These are phyloP conservation scores for Phialophora expanda DNA, from an alignment of 2,329 filamentous ascomycete species.

Conservation along the genomic window DNA sequence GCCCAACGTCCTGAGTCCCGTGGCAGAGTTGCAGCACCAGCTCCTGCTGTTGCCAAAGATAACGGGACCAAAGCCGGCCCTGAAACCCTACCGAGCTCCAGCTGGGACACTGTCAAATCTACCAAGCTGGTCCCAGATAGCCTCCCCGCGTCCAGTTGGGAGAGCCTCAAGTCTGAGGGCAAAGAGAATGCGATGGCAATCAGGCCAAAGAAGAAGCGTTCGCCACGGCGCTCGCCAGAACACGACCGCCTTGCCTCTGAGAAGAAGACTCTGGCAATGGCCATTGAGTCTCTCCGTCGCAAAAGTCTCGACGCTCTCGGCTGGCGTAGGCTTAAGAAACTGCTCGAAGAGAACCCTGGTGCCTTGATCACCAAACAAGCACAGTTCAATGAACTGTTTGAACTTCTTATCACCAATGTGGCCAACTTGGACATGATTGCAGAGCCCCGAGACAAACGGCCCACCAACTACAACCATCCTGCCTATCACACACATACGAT, in stretches of 20 bases:
- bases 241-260: constrained; percentile 31
- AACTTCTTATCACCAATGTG: constrained; percentile 31
- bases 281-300: constrained; percentile 32
- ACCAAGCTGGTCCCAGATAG: neutral
- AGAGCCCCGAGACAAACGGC: constrained; percentile 26
- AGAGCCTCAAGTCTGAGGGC: constrained; percentile 29
- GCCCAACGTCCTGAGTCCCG: constrained; percentile 30
- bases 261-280: constrained; percentile 29
- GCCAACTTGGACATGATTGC: constrained; percentile 29
- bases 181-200: constrained; percentile 37
- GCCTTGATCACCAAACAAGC: constrained; percentile 34
- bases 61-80: constrained; percentile 8
- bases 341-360: constrained; percentile 32
- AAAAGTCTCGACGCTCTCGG: constrained; percentile 33
- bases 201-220: constrained; percentile 24
- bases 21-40: constrained; percentile 18
- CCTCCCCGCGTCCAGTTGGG: constrained; percentile 10
- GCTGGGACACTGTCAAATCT: constrained; percentile 9
- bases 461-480: constrained; percentile 30
- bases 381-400: constrained; percentile 35
- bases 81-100: neutral
- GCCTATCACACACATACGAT: constrained; percentile 37
- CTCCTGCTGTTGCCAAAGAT: constrained; percentile 24
- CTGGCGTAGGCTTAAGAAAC: constrained; percentile 35
- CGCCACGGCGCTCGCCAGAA: constrained; percentile 24